Evolutionary conservation across 2,329 filamentous ascomycete genomes (phyloP).

Genomic region (Cercospora sp.): DNA sequence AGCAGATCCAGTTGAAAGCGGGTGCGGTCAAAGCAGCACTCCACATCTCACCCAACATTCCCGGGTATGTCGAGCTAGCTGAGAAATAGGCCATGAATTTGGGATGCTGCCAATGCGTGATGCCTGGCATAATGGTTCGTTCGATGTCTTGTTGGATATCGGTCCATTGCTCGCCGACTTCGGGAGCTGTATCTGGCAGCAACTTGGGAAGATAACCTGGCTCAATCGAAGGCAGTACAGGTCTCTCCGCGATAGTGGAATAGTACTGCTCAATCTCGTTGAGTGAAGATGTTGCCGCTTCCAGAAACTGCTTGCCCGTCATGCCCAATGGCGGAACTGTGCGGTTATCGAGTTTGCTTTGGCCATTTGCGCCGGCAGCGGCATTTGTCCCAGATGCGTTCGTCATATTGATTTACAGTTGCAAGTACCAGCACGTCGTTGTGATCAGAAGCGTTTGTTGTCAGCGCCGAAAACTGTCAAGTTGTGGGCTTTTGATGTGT

Average conservation of each 20-base stretch:
- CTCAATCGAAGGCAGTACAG: slow-evolving; percentile 73
- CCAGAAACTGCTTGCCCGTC: slow-evolving; percentile 76
- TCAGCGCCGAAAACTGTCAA: neutral
- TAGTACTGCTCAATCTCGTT: slow-evolving; percentile 88
- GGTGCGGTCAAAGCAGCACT: slow-evolving; percentile 83
- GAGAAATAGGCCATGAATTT: slow-evolving; percentile 98
- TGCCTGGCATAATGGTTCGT: slow-evolving; percentile 80
- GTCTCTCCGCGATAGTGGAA: slow-evolving; percentile 66
- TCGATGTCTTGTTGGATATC: slow-evolving; percentile 82
- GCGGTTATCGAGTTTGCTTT: slow-evolving; percentile 28
- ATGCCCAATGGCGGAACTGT: slow-evolving; percentile 53
- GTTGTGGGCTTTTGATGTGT: neutral
- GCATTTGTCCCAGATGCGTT: slow-evolving; percentile 9
- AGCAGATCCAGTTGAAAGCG: slow-evolving; percentile 97
- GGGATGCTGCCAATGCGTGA: slow-evolving; percentile 93
- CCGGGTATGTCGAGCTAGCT: slow-evolving; percentile 75
- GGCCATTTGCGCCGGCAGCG: slow-evolving; percentile 4
- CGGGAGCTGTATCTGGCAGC: slow-evolving; percentile 66
- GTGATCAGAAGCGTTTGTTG: neutral
- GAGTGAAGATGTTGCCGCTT: slow-evolving; percentile 73
- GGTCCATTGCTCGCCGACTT: slow-evolving; percentile 70
- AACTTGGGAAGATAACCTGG: slow-evolving; percentile 84
- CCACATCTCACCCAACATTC: slow-evolving; percentile 90
- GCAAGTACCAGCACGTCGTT: neutral
- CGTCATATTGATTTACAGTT: neutral